A percentile compares a stretch with the other conserved stretches of the same genome.
These are phyloP conservation scores for Verticillium dahliae DNA, from an alignment of 2,329 filamentous ascomycete genomes.

Conservation along the genomic window DNA sequence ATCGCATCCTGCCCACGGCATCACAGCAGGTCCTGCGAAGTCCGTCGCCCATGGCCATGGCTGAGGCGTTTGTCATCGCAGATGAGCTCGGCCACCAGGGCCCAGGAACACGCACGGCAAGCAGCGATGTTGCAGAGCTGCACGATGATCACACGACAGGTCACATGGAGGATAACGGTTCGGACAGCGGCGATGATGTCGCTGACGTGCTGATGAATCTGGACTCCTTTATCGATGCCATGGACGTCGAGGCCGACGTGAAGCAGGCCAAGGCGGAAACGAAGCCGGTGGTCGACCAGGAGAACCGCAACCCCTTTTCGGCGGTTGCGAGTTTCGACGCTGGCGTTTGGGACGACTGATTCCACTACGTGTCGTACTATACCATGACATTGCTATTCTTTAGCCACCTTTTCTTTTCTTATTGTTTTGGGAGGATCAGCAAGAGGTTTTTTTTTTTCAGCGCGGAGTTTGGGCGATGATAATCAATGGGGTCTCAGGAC, in stretches of 20 bases:
- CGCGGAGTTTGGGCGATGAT: background rate
- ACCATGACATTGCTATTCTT: background rate
- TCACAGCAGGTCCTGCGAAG: constrained; percentile 35
- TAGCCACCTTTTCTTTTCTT: background rate
- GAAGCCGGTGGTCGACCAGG: background rate
- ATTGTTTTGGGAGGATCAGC: background rate
- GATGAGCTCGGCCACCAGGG: constrained; percentile 21
- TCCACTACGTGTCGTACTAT: background rate
- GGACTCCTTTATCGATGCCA: constrained; percentile 34
- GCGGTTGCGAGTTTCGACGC: background rate
- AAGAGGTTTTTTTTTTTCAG: background rate
- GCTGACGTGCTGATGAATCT: constrained; percentile 39
- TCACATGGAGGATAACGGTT: constrained; percentile 8
- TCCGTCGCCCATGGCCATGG: constrained; percentile 38
- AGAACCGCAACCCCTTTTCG: background rate
- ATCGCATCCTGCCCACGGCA: constrained; percentile 30
- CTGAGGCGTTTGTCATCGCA: constrained; percentile 40
- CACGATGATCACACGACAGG: constrained; percentile 1
- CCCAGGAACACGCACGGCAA: constrained; percentile 2
- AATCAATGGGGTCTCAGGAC: background rate
- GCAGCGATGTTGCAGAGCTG: background rate
- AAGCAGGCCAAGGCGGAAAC: constrained; percentile 8
- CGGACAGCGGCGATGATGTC: constrained; percentile 30
- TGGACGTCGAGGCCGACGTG: constrained; percentile 24
- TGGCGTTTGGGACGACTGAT: background rate